Evolutionary conservation across 352 stramenopile genomes (phyloP).

Genomic region (Halophytophthora batemanensis): DNA sequence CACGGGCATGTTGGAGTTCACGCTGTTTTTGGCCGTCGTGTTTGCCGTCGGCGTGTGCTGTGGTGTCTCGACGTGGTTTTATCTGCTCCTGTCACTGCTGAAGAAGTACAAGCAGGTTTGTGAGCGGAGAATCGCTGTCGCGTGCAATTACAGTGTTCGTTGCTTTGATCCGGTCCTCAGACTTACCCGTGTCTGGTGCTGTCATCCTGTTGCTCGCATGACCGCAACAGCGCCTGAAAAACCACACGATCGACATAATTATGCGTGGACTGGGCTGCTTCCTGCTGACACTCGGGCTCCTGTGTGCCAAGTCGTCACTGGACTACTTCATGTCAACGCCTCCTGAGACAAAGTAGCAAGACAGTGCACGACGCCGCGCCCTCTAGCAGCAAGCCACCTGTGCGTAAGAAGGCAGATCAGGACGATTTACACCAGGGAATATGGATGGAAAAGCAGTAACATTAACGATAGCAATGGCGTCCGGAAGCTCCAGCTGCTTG

Average conservation of each 20-base stretch:
- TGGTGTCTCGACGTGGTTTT: slow-evolving; percentile 89
- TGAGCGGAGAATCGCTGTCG: neutral
- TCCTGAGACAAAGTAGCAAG: slow-evolving; percentile 31
- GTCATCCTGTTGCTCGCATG: neutral
- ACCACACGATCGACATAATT: slow-evolving; percentile 78
- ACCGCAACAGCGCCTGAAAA: slow-evolving; percentile 64
- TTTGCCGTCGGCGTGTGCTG: slow-evolving; percentile 81
- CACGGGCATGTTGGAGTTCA: slow-evolving; percentile 86
- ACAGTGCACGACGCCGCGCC: neutral
- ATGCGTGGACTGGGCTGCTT: slow-evolving; percentile 85
- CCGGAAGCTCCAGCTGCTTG: neutral
- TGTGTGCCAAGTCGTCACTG: slow-evolving; percentile 84
- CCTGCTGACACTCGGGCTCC: slow-evolving; percentile 66
- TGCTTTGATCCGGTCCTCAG: slow-evolving; percentile 1
- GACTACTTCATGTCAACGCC: slow-evolving; percentile 73
- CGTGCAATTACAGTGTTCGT: neutral
- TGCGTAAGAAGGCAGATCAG: no score
- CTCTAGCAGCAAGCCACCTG: no score
- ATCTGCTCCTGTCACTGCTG: slow-evolving; percentile 76
- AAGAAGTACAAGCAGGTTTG: slow-evolving; percentile 89
- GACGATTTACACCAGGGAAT: no score
- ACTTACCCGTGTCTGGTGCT: slow-evolving; percentile 2
- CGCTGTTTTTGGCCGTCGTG: slow-evolving; percentile 76
- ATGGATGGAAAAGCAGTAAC: slow-evolving; percentile 8
- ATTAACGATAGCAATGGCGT: slow-evolving; percentile 22